These are phyloP conservation scores for Phtheirospermum japonicum DNA, from an alignment of 257 asterid genomes.

Conservation along the genomic window DNA sequence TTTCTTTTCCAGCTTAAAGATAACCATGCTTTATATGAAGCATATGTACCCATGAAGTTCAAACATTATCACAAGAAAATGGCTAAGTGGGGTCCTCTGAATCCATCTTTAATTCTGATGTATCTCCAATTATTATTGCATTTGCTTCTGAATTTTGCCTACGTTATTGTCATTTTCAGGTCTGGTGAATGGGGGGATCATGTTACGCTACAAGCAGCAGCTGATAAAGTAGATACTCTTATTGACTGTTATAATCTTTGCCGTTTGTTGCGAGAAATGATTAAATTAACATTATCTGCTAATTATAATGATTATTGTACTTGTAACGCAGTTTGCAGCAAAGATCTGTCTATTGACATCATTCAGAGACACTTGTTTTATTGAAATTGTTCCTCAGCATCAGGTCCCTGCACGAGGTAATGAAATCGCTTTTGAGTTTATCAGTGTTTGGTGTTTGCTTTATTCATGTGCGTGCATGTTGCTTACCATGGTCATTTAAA, in stretches of 20 bases:
- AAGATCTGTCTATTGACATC: slow-evolving; percentile 71
- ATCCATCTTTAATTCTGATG: slow-evolving; percentile 21
- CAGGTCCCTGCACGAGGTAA: slow-evolving; percentile 56
- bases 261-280: background rate
- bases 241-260: slow-evolving; percentile 5
- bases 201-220: slow-evolving; percentile 76
- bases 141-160: slow-evolving; percentile 24
- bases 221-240: slow-evolving; percentile 53
- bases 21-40: slow-evolving; percentile 45
- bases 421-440: background rate
- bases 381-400: slow-evolving; percentile 53
- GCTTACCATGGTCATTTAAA: slow-evolving; percentile 1
- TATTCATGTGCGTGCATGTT: slow-evolving; percentile 3
- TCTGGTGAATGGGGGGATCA: slow-evolving; percentile 36
- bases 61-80: slow-evolving; percentile 63
- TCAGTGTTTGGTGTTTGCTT: slow-evolving; percentile 16
- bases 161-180: slow-evolving; percentile 34
- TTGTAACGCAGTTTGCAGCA: slow-evolving; percentile 51
- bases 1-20: slow-evolving; percentile 53
- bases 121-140: slow-evolving; percentile 1
- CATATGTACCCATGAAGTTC: slow-evolving; percentile 71
- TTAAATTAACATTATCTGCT: background rate
- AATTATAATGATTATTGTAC: background rate
- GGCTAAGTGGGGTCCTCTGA: slow-evolving; percentile 49
- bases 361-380: slow-evolving; percentile 58